Evolutionary conservation across 2,329 filamentous ascomycete genomes (phyloP), one percentile per base, ranked within the genome.

Genomic region (Dothiorella sarmentorum): DNA sequence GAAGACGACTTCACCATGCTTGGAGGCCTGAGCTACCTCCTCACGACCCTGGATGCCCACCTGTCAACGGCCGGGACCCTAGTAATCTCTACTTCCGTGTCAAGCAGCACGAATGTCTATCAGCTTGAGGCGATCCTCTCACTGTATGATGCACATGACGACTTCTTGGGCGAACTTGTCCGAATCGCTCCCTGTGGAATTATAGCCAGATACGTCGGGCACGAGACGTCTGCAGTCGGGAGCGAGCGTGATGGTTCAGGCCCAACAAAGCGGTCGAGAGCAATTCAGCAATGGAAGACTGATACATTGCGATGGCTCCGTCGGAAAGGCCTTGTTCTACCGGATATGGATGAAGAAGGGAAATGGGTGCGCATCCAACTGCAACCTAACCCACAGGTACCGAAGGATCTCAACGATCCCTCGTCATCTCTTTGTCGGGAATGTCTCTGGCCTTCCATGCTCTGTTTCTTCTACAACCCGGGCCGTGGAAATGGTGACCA

Each of bases 361-460:
- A 45, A 55, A 38, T 59, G 57, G 57, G 47, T 45, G 18, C 57
- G 57, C 7, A 55, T 59, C 13, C 57, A 59, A 17, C 9, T 59
- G 18, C 57, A 59, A 17, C 44, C 47, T 35, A 33, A 24, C n/a
- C 45, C 29, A 4, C 55, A 40, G 5, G 42, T 27, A 22, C 6
- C 55, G n/a, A 47, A 49, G 24, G 55, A 58, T 15, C 15, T 15
- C 38, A 53, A n/a, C 11, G 49, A 53, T 17, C 49, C 49, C 13
- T 53, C 49, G 10, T 17, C 33, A 0, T 40, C 35, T 20, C 33
- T 53, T 18, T 40, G 24, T 24, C 49, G 49, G 15, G 69, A 72
- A 15, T 61, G 73, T 9, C 61, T 73, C 13, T 74, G 72, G 72
- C 72, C 72, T 9, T 62, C 69, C 53, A 65, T 66, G 20, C 57